A percentile compares a stretch with the other conserved stretches of the same genome.
Conservation (phyloP, 2,329 filamentous ascomycete genomes). For the Colletotrichum lini region DNA sequence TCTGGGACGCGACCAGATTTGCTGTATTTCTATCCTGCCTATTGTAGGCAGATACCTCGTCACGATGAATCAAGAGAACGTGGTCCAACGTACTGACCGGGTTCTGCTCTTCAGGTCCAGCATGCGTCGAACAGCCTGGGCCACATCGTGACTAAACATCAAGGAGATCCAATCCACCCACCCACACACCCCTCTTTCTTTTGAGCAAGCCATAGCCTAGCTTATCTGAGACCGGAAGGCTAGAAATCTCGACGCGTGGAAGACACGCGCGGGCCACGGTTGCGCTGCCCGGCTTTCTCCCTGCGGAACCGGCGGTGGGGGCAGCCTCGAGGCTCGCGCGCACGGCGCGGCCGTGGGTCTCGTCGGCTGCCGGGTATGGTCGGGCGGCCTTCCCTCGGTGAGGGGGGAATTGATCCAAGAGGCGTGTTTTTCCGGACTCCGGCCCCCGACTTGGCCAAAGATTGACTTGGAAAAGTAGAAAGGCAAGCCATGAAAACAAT, state of each 20-base stretch:
- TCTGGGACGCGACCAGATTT: background rate
- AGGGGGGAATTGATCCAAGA: conserved; percentile 33
- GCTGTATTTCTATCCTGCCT: background rate
- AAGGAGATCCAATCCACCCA: background rate
- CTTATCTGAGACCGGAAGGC: background rate
- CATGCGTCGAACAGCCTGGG: background rate
- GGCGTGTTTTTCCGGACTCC: too few species aligned
- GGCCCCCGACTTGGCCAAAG: too few species aligned
- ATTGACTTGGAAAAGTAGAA: too few species aligned
- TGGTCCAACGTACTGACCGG: background rate
- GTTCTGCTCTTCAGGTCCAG: background rate
- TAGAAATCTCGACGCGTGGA: background rate
- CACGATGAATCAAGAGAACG: background rate
- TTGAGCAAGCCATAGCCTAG: background rate
- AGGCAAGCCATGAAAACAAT: too few species aligned
- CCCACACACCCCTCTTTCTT: too few species aligned
- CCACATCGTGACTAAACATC: conserved; percentile 12
- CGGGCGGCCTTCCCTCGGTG: background rate
- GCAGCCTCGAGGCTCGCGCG: conserved; percentile 38
- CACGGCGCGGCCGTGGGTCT: conserved; percentile 38
- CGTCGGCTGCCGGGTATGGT: conserved; percentile 32
- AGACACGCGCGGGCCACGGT: conserved; percentile 35
- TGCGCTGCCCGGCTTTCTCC: conserved; percentile 36
- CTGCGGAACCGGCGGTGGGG: conserved; percentile 40
- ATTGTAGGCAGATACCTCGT: background rate